Percentiles rank a stretch among this genome's conserved stretches.
phyloP scores from a whole-genome alignment of 495 filamentous ascomycete species.

The Penicillium antarcticum region DNA sequence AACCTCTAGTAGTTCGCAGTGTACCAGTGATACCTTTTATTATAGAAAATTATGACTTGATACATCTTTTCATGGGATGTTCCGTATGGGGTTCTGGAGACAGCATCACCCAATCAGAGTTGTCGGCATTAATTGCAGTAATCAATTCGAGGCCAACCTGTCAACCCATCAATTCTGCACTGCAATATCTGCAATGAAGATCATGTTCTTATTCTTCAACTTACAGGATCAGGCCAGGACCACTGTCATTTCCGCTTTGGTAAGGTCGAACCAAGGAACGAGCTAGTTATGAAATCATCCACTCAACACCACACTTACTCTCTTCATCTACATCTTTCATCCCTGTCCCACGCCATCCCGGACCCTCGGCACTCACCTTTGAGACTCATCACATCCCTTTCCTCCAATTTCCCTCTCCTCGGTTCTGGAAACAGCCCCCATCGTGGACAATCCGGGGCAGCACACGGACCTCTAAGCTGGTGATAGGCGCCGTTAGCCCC shows the following conservation, averaged over 20 bases:
- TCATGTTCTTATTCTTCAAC: too few species aligned
- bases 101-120: too few species aligned
- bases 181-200: too few species aligned
- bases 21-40: neutral
- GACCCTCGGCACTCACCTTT: too few species aligned
- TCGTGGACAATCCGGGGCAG: constrained; percentile 3
- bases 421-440: neutral
- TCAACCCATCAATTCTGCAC: too few species aligned
- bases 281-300: constrained; percentile 20
- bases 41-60: constrained; percentile 5
- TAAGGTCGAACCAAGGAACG: constrained; percentile 10
- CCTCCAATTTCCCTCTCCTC: neutral
- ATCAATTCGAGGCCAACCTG: too few species aligned
- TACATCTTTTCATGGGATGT: too few species aligned
- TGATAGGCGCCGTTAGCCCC: constrained; percentile 1
- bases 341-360: too few species aligned
- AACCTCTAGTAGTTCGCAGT: neutral
- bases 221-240: constrained; percentile 4
- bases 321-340: neutral
- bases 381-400: neutral
- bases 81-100: too few species aligned
- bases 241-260: constrained; percentile 4
- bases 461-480: constrained; percentile 2
- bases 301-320: neutral
- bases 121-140: too few species aligned